These are phyloP conservation scores for Ceratopteris richardii DNA, from an alignment of 75 land plant species.

Conservation along the genomic window DNA sequence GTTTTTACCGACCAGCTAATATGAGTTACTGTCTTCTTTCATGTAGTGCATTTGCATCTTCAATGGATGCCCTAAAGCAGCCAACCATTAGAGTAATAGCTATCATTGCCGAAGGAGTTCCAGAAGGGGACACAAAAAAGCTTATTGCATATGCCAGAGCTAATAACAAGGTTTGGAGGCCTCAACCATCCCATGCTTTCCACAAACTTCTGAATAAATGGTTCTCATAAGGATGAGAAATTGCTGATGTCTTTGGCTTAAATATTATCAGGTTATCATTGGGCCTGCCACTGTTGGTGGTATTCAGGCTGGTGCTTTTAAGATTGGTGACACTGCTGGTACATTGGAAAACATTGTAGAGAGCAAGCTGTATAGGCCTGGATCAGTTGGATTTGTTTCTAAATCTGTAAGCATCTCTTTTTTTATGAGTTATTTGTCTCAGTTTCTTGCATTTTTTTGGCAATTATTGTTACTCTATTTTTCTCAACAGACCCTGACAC, in stretches of 20 bases:
- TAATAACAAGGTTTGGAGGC: conserved; percentile 75
- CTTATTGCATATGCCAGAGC: conserved; percentile 87
- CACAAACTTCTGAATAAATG: too few species aligned
- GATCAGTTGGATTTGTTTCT: conserved; percentile 97
- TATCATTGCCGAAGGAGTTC: conserved; percentile 98
- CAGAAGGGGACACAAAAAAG: conserved; percentile 89
- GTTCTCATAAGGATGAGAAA: too few species aligned
- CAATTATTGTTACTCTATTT: too few species aligned
- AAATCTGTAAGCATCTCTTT: conserved; percentile 90
- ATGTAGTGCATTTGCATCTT: conserved; percentile 90
- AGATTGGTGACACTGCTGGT: conserved; percentile 97
- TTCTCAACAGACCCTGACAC: too few species aligned
- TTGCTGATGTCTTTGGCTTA: too few species aligned
- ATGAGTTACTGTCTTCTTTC: too few species aligned
- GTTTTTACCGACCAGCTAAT: too few species aligned
- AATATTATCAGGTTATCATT: conserved; percentile 60
- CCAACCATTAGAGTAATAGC: conserved; percentile 94
- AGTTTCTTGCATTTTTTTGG: too few species aligned
- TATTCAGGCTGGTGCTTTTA: conserved; percentile 96
- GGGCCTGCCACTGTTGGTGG: conserved; percentile 99
- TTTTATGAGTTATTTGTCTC: too few species aligned
- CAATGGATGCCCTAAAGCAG: conserved; percentile 86
- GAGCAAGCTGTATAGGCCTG: conserved; percentile 95
- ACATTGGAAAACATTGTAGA: conserved; percentile 91
- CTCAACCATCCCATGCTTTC: too few species aligned